Percentiles rank a stretch among this genome's conserved stretches.
Conservation (phyloP, 768 basidiomycete genomes). For the Tylopilus felleus region DNA sequence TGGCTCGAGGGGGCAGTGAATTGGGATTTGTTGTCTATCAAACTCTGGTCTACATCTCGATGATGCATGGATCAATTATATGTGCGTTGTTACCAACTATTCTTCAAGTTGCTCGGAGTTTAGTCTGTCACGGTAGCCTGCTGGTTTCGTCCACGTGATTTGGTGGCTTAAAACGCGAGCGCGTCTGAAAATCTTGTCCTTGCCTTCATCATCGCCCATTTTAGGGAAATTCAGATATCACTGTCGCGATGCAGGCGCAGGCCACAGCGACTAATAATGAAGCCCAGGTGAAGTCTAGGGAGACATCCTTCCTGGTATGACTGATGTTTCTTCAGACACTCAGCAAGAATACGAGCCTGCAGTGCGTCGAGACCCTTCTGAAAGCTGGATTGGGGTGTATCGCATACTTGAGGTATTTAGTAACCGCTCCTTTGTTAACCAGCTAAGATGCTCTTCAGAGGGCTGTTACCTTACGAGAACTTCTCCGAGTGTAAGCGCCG, state of each 20-base stretch:
- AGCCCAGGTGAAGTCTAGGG: constrained; percentile 19
- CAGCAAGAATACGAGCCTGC: constrained; percentile 58
- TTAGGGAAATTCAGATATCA: background rate
- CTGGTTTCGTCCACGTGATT: constrained; percentile 21
- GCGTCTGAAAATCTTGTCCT: constrained; percentile 7
- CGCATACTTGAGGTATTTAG: constrained; percentile 61
- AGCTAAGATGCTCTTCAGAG: constrained; percentile 39
- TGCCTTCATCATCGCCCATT: background rate
- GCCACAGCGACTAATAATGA: constrained; percentile 15
- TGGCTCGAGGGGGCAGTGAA: background rate
- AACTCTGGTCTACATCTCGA: background rate
- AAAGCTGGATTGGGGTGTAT: constrained; percentile 74
- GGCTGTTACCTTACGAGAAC: constrained; percentile 76
- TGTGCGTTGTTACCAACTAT: background rate
- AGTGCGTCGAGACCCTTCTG: constrained; percentile 68
- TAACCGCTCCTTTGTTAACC: background rate
- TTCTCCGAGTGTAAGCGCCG: constrained; percentile 56
- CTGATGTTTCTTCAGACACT: constrained; percentile 38
- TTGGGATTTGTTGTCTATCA: background rate
- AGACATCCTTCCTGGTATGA: background rate
- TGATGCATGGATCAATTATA: background rate
- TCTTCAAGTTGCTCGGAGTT: too few relatives aligned
- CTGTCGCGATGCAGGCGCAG: constrained; percentile 27
- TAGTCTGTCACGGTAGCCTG: too few relatives aligned
- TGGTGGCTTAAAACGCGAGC: constrained; percentile 13